These are phyloP conservation scores for Phytopythium cucurbitacearum DNA, from an alignment of 352 stramenopile species.

Conservation along the genomic window DNA sequence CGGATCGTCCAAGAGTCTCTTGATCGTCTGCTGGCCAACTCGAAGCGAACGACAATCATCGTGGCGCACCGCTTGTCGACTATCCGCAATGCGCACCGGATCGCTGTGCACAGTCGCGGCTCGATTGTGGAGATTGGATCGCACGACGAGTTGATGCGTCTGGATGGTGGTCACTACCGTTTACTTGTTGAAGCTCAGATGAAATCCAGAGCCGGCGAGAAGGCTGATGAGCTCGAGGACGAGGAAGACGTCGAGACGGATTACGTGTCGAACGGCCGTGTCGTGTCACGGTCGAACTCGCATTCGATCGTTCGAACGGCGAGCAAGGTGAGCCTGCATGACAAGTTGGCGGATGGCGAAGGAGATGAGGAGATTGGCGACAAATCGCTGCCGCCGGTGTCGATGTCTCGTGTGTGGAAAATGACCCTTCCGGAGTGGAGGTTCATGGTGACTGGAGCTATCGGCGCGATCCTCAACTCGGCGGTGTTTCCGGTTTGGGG, in stretches of 20 bases:
- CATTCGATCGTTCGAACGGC: constrained; percentile 1
- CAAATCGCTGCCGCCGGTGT: constrained; percentile 2
- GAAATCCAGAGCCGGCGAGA: constrained; percentile 5
- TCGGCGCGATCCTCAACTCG: constrained; percentile 24
- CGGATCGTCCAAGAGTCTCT: constrained; percentile 90
- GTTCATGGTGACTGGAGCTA: constrained; percentile 13
- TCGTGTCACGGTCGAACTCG: background rate
- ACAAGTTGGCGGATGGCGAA: constrained; percentile 1
- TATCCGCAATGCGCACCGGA: constrained; percentile 70
- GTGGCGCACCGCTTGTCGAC: constrained; percentile 81
- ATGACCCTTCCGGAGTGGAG: constrained; percentile 21
- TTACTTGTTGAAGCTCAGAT: constrained; percentile 28
- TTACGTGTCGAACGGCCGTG: background rate
- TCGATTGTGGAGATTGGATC: constrained; percentile 73
- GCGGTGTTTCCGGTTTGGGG: constrained; percentile 36
- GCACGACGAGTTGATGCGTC: constrained; percentile 78
- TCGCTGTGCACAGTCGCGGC: constrained; percentile 68
- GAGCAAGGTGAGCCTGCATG: constrained; percentile 4
- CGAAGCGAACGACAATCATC: constrained; percentile 79
- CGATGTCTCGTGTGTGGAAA: constrained; percentile 39
- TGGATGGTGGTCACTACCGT: constrained; percentile 30
- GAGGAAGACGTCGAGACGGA: background rate
- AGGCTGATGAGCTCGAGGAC: constrained; percentile 4
- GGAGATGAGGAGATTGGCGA: constrained; percentile 1
- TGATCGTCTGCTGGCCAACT: constrained; percentile 33